Evolutionary conservation across 2,329 filamentous ascomycete genomes (phyloP), one percentile per base, ranked within the genome.

Genomic region (Cordyceps fumosorosea): DNA sequence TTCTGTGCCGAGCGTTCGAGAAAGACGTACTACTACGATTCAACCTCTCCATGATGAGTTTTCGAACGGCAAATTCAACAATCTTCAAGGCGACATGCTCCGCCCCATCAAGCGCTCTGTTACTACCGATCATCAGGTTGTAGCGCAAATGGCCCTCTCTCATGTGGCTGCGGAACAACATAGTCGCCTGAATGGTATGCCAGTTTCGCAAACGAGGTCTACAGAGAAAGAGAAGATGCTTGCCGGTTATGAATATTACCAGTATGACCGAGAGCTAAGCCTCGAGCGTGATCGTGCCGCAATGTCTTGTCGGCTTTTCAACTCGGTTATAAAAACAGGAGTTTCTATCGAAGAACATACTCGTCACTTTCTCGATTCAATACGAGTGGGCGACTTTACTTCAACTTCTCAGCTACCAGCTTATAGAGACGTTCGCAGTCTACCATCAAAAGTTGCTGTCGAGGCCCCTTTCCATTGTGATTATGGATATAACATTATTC

Each of bases 141-240:
- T 81, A 20, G 82, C 84, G 18, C 82, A 84, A 69, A 74, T 84
- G 37, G 81, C 84, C 2, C 71, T 87, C 53, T 82, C 81, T 32
- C 83, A 85, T 68, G 75, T 45, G 22, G 22, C 40, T 24, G 14
- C 81, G 6, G 80, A 81, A 64, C 48, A 22, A 12, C 11, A 52
- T 20, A n/a, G 26, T 26, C 26, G 22, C n/a, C 18, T 32, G 22
- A 18, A 32, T 20, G 26, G 4, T 32, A 12, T 52, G 3, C 48
- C 48, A 32, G 81, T 80, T 63, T 75, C 77, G 1, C 67, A 69
- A 48, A 68, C 71, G 68, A 76, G 81, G 64, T 10, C 24, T 12
- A 89, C 87, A 1, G 90, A 96, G 71, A 95, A 93, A 74, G 89
- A 96, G 64, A 91, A 95, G 72, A 98, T 98, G 93, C 78, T 96